Base-by-base conservation (phyloP, 352 stramenopile species). In the Phytophthora tubulina region DNA sequence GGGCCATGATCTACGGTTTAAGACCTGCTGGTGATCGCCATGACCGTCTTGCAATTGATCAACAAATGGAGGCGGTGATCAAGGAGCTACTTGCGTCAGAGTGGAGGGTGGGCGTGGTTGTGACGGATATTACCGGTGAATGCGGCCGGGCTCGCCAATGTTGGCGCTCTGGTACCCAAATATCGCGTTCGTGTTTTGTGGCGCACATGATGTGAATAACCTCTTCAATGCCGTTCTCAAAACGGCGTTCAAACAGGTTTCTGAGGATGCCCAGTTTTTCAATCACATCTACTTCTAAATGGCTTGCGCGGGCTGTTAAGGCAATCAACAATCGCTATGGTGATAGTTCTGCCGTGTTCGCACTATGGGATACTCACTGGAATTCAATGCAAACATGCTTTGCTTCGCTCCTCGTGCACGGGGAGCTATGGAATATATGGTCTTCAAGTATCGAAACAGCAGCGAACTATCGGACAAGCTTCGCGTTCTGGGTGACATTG, bases 151-250 rank as follows among this genome's bases (percentile, higher is more conserved):
- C 70, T 8, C 41, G 55, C 11, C 55, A 49, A 72, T 72, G 39
- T 60, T 77, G 39, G 54, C 57, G 10, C 53, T 66, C 17, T 48
- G 63, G 17, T 74, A 45, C 13, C 58, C 59, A 17, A 42, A 64
- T 1, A 55, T 73, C n/a, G 42, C 38, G 4, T 78, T 75, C 14
- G 27, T 71, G 1, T 21, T 38, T 48, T 70, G 53, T 11, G 66
- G 63, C 13, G 59, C 67, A 59, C 53, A 73, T 33, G 59, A 62
- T 53, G 9, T 78, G 10, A 78, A 73, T 33, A 71, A 73, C 35
- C 51, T 68, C 14, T 53, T 73, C 2, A 68, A 78, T 56, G 10
- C 36, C 9, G 54, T 78, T 4, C 17, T 73, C 8, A 42, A 70
- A 15, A 62, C 57, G 0, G 36, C 36, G 30, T 73, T 61, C 15